Percentiles rank a stretch among this genome's conserved stretches.
Conservation (phyloP, 495 filamentous ascomycete species). For the Pyrenula massariospora region DNA sequence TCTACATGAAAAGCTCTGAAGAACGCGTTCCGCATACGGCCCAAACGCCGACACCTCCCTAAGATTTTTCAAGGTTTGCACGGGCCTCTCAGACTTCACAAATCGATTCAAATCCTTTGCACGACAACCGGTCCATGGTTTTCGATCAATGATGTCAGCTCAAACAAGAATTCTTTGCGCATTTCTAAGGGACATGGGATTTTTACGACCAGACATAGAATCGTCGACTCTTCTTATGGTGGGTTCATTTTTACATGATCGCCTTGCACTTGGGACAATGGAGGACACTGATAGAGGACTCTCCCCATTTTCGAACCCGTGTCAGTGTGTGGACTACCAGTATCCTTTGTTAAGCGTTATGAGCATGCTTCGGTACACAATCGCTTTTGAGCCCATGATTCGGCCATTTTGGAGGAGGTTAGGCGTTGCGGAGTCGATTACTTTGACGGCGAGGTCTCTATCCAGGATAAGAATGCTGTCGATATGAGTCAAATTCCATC, state of each 20-base stretch:
- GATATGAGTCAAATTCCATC: background rate
- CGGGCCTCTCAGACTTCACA: no score
- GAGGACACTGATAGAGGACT: no score
- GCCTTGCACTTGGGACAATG: no score
- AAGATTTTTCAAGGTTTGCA: background rate
- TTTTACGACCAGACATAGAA: background rate
- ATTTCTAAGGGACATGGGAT: background rate
- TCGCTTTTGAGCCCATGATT: background rate
- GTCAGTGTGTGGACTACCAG: no score
- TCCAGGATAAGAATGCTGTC: background rate
- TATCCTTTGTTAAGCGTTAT: no score
- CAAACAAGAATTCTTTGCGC: background rate
- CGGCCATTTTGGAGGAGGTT: background rate
- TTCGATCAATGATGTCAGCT: no score
- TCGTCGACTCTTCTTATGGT: background rate
- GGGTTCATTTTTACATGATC: background rate
- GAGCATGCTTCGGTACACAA: background rate
- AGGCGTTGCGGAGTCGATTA: background rate
- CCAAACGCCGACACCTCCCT: background rate
- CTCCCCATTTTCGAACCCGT: no score
- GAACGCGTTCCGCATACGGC: background rate
- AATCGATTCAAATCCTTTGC: background rate
- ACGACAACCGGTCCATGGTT: background rate
- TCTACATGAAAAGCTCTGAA: background rate
- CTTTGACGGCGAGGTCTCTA: no score